Conservation (phyloP, 2,329 filamentous ascomycete genomes). For the Stagonosporopsis vannaccii region DNA sequence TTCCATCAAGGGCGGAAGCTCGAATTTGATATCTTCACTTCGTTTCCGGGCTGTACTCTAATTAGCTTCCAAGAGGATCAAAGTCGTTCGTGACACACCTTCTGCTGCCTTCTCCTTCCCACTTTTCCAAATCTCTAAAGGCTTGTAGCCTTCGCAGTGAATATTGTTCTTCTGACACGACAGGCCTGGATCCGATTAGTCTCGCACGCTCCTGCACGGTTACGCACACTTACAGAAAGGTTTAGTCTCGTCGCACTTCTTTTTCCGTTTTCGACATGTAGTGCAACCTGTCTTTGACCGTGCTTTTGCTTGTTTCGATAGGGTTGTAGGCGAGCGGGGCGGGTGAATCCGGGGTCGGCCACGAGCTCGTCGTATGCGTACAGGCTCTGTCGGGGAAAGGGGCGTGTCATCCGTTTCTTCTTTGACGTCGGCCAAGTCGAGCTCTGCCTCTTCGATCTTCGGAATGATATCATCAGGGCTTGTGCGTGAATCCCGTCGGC, state of each 20-base stretch:
- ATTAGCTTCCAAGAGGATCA: slow-evolving; percentile 24
- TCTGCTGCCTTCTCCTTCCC: slow-evolving; percentile 79
- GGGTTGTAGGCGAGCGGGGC: slow-evolving; percentile 63
- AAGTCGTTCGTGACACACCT: slow-evolving; percentile 44
- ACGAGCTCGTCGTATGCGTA: slow-evolving; percentile 57
- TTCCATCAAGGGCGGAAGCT: slow-evolving; percentile 71
- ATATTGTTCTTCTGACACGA: slow-evolving; percentile 95
- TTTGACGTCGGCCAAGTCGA: slow-evolving; percentile 51
- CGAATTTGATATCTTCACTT: slow-evolving; percentile 51
- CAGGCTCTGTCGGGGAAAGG: slow-evolving; percentile 46
- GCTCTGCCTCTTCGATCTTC: slow-evolving; percentile 63
- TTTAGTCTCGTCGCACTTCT: slow-evolving; percentile 64
- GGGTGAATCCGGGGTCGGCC: slow-evolving; percentile 86
- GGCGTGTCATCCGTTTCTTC: slow-evolving; percentile 43
- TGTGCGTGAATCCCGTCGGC: slow-evolving; percentile 34
- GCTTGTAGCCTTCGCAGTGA: slow-evolving; percentile 87
- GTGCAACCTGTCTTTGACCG: slow-evolving; percentile 66
- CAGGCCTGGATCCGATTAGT: slow-evolving; percentile 63
- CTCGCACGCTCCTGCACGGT: neutral
- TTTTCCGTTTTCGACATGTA: slow-evolving; percentile 67
- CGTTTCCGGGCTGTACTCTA: slow-evolving; percentile 40
- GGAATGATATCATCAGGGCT: slow-evolving; percentile 53
- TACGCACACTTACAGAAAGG: slow-evolving; percentile 48
- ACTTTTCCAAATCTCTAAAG: slow-evolving; percentile 86
- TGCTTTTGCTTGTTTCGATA: slow-evolving; percentile 79